phyloP scores from a whole-genome alignment of 2,329 filamentous ascomycete species.

The Beauveria bassiana region DNA sequence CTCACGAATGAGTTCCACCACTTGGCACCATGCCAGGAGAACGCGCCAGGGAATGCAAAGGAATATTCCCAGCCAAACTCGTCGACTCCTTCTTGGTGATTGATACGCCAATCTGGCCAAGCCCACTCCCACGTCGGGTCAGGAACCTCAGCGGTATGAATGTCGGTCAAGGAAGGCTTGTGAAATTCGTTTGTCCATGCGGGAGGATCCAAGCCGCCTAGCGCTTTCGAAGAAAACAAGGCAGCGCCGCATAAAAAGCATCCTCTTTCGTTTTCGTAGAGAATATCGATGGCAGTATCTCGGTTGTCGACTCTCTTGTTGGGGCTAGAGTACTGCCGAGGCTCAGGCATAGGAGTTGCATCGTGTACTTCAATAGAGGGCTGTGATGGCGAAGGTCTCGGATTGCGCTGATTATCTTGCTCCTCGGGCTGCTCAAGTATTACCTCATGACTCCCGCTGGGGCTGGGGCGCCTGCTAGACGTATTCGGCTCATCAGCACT shows the following conservation, averaged over 20 bases:
- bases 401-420: constrained; percentile 2
- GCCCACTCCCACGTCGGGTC: constrained; percentile 94
- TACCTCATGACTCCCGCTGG: neutral
- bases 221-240: constrained; percentile 78
- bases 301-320: constrained; percentile 27
- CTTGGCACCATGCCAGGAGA: constrained; percentile 79
- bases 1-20: constrained; percentile 98
- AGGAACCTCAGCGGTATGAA: constrained; percentile 82
- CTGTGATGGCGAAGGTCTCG: constrained; percentile 17
- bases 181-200: constrained; percentile 73
- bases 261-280: constrained; percentile 94
- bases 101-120: constrained; percentile 57
- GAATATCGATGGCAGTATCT: constrained; percentile 66
- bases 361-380: constrained; percentile 29
- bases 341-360: constrained; percentile 16
- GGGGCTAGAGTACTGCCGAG: constrained; percentile 27
- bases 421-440: constrained; percentile 7
- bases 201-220: constrained; percentile 77
- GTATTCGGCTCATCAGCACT: neutral
- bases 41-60: constrained; percentile 68
- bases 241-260: constrained; percentile 82
- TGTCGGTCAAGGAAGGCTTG: constrained; percentile 55
- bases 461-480: constrained; percentile 1
- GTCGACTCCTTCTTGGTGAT: constrained; percentile 67
- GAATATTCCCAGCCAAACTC: constrained; percentile 96